phyloP scores from a whole-genome alignment of 2,329 filamentous ascomycete species.

The Arthrobotrys sphaeroides region DNA sequence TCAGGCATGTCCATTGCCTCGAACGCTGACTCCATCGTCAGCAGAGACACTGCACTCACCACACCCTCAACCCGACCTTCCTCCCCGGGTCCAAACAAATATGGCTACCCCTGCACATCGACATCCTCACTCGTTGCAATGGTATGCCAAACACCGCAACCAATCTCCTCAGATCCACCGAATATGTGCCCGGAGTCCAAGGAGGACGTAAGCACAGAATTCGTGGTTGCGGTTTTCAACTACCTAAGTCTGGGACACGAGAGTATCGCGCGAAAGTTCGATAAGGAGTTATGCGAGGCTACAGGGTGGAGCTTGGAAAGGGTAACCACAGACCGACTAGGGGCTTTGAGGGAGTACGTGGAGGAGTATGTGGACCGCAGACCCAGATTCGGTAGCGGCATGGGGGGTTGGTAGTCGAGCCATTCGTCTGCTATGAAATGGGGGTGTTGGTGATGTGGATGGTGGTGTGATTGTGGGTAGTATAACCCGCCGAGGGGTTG shows the following conservation, averaged over 20 bases:
- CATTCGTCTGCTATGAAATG: background rate
- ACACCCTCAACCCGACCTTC: slow-evolving; percentile 49
- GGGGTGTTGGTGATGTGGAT: slow-evolving; percentile 5
- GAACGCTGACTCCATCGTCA: slow-evolving; percentile 42
- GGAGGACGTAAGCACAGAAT: slow-evolving; percentile 56
- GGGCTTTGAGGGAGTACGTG: slow-evolving; percentile 56
- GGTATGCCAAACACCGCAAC: slow-evolving; percentile 43
- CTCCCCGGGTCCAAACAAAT: slow-evolving; percentile 36
- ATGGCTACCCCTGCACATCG: slow-evolving; percentile 42
- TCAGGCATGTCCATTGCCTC: slow-evolving; percentile 49
- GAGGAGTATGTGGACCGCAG: slow-evolving; percentile 57
- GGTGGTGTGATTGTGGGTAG: slow-evolving; percentile 20
- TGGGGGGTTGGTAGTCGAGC: slow-evolving; percentile 37
- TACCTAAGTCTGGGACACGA: slow-evolving; percentile 57
- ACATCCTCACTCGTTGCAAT: slow-evolving; percentile 41
- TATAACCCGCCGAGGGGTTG: too few relatives aligned
- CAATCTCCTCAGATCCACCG: slow-evolving; percentile 32
- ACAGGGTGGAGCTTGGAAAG: slow-evolving; percentile 54
- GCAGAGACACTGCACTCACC: slow-evolving; percentile 46
- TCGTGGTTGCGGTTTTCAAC: slow-evolving; percentile 56
- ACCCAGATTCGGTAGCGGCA: slow-evolving; percentile 56
- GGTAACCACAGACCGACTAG: slow-evolving; percentile 55
- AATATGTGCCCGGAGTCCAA: slow-evolving; percentile 39
- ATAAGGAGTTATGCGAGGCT: slow-evolving; percentile 55
- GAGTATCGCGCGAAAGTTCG: slow-evolving; percentile 57